phyloP scores from a whole-genome alignment of 1,284 basidiomycete genomes.

The Flammula alnicola region DNA sequence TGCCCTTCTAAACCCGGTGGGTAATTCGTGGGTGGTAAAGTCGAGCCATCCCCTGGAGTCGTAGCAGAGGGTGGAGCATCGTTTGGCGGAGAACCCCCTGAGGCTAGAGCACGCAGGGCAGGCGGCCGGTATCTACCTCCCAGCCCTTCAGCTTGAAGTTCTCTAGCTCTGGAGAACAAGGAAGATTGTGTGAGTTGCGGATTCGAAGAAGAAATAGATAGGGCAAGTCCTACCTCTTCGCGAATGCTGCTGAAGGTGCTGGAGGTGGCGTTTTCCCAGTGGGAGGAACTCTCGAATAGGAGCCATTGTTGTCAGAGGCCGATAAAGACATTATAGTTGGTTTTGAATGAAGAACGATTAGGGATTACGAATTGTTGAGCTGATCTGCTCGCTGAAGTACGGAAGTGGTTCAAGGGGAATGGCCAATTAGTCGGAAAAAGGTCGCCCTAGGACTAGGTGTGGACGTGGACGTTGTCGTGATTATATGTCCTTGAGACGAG shows the following conservation, averaged over 20 bases:
- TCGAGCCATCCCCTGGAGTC: slow-evolving; percentile 59
- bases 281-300: slow-evolving; percentile 74
- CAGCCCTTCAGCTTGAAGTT: slow-evolving; percentile 69
- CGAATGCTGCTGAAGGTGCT: slow-evolving; percentile 86
- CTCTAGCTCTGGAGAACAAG: slow-evolving; percentile 64
- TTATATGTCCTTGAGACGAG: slow-evolving; percentile 15
- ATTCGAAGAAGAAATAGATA: slow-evolving; percentile 19
- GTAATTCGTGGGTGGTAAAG: slow-evolving; percentile 70
- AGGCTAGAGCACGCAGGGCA: slow-evolving; percentile 73
- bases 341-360: slow-evolving; percentile 75
- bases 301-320: slow-evolving; percentile 74
- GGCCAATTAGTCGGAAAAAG: slow-evolving; percentile 52
- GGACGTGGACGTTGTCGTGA: slow-evolving; percentile 40
- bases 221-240: slow-evolving; percentile 67
- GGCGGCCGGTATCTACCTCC: slow-evolving; percentile 75
- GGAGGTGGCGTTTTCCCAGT: slow-evolving; percentile 89
- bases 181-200: slow-evolving; percentile 16
- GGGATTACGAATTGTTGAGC: slow-evolving; percentile 68
- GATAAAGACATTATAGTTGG: slow-evolving; percentile 86
- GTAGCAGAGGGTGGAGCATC: slow-evolving; percentile 59
- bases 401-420: slow-evolving; percentile 35
- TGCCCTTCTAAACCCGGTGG: slow-evolving; percentile 81
- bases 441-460: slow-evolving; percentile 33
- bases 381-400: slow-evolving; percentile 32
- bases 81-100: slow-evolving; percentile 74